Base-by-base conservation (phyloP, 495 filamentous ascomycete genomes). In the Penicillium chermesinum region DNA sequence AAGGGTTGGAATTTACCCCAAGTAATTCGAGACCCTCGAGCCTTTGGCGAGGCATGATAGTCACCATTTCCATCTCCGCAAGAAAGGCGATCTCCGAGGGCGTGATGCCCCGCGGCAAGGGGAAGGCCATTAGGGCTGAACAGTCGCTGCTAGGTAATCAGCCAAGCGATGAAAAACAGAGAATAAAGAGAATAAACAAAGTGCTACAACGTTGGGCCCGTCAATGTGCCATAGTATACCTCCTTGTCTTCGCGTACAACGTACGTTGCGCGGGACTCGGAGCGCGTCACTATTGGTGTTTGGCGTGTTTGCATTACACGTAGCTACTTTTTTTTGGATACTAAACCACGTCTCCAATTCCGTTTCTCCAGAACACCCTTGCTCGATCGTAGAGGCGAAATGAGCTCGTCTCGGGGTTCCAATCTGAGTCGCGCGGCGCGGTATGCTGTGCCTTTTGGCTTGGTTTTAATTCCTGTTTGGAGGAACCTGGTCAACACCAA, bases 21-120 rank as follows among this genome's bases (percentile, higher is more conserved):
- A 98, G 81, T 42, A 98, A 75, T 52, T 87, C 72, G 35, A 96
- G 83, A 42, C 81, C 82, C 52, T 96, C 90, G 38, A 97, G 80
- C 45, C 86, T 81, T 64, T 96, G 91, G 22, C 93, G 88, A 44
- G 93, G 93, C 34, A 97, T 80, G 9, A 98, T 79, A 1, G 91
- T 95, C 38, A 98, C 86, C 58, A 85, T 78, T 68, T 96, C 89
- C 88, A 96, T 96, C 71, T 98, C 93, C 66, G 91, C 94, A 38
- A 96, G 78, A 66, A 97, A 98, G 58, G 89, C 87, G 36, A 96
- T 85, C 72, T 98, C 93, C 53, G 85, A 71, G 48, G 91, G 89
- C 47, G 87, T 88, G 17, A 95, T 80, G 69, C 89, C 89, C 51
- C 85, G 80, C 19, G 85, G 87, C 30, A 91, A 73, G 44, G 87